These are phyloP conservation scores for Schizophyllum commune DNA, from an alignment of 1,284 basidiomycete species.

Conservation along the genomic window DNA sequence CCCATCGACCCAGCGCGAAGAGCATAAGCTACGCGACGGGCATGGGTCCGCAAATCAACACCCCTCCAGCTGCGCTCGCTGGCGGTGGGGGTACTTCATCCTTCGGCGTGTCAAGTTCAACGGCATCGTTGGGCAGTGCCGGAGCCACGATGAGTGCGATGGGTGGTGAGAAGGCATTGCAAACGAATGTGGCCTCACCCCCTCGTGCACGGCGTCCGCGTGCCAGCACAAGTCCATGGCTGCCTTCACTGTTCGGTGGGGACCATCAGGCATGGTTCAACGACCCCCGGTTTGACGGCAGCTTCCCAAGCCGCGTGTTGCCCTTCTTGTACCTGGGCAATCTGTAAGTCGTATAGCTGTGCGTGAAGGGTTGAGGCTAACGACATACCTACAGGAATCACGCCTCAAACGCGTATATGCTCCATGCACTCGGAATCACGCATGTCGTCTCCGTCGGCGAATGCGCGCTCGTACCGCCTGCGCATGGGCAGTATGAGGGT, in stretches of 20 bases:
- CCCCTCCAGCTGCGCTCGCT: background rate
- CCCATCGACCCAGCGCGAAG: slow-evolving; percentile 2
- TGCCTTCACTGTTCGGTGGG: slow-evolving; percentile 49
- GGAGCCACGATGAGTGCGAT: slow-evolving; percentile 12
- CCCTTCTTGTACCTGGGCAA: slow-evolving; percentile 96
- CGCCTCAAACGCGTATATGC: slow-evolving; percentile 92
- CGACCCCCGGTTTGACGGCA: slow-evolving; percentile 88
- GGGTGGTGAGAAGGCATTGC: background rate
- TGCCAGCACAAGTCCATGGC: slow-evolving; percentile 59
- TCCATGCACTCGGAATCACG: slow-evolving; percentile 92
- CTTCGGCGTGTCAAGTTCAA: background rate
- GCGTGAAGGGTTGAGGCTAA: slow-evolving; percentile 1
- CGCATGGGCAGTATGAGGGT: slow-evolving; percentile 14
- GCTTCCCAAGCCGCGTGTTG: slow-evolving; percentile 90
- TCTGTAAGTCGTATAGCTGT: slow-evolving; percentile 48
- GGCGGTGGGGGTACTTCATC: background rate
- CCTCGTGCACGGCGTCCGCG: slow-evolving; percentile 37
- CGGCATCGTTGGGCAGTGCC: background rate
- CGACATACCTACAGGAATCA: slow-evolving; percentile 57
- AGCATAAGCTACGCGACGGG: slow-evolving; percentile 12
- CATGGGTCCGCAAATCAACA: background rate
- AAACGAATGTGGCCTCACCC: slow-evolving; percentile 8
- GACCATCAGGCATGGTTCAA: slow-evolving; percentile 89
- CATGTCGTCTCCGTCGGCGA: slow-evolving; percentile 98
- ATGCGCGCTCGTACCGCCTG: slow-evolving; percentile 74